These are phyloP conservation scores for Phalaenopsis aphrodite DNA, from an alignment of 106 monocot species.

Conservation along the genomic window DNA sequence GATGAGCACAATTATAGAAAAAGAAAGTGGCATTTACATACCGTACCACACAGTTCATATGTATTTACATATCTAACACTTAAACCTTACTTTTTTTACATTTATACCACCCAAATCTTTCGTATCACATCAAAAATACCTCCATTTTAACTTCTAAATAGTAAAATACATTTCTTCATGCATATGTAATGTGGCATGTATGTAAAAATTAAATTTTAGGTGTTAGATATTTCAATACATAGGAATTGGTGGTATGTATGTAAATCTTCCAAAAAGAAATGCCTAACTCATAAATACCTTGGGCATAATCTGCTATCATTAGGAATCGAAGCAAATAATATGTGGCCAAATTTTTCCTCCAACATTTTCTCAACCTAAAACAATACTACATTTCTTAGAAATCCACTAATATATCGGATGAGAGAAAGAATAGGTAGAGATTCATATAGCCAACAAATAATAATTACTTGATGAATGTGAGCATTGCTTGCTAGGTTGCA, in stretches of 20 bases:
- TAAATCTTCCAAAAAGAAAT: not conserved
- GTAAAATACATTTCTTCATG: no score
- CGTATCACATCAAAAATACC: no score
- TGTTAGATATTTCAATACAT: no score
- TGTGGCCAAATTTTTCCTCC: constrained; percentile 71
- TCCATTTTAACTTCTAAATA: no score
- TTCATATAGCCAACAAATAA: not conserved
- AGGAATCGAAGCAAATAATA: constrained; percentile 46
- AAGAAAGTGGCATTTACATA: no score
- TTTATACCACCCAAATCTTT: no score
- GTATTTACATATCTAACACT: no score
- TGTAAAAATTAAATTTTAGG: no score
- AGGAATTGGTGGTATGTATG: no score
- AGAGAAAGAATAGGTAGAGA: not conserved
- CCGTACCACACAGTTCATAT: no score
- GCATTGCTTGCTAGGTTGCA: constrained; percentile 58
- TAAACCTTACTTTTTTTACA: no score
- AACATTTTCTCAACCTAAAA: constrained; percentile 78
- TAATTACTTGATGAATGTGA: constrained; percentile 55
- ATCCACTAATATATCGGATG: not conserved
- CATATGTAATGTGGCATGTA: no score
- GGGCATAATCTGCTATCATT: constrained; percentile 62
- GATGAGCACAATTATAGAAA: not conserved
- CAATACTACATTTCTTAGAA: not conserved
- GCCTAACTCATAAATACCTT: constrained; percentile 40